These are phyloP conservation scores for Pseudopithomyces maydicus DNA, from an alignment of 2,329 filamentous ascomycete species.

Conservation along the genomic window DNA sequence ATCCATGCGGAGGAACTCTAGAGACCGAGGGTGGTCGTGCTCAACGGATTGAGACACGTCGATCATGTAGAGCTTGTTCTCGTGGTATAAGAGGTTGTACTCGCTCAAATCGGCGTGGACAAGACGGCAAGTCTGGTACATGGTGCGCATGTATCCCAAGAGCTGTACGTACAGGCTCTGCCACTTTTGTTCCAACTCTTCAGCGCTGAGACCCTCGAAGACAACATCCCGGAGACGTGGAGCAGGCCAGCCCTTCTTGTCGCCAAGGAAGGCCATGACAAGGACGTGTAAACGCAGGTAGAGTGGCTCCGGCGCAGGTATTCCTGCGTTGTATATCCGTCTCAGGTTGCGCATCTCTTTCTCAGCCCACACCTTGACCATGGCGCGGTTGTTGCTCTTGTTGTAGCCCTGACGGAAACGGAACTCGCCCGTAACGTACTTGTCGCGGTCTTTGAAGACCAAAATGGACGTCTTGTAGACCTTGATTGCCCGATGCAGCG, in stretches of 20 bases:
- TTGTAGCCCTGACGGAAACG: conserved; percentile 89
- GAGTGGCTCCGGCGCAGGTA: conserved; percentile 88
- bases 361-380: conserved; percentile 99
- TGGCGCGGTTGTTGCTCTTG: conserved; percentile 92
- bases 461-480: conserved; percentile 98
- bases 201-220: conserved; percentile 67
- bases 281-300: conserved; percentile 91
- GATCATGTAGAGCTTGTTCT: conserved; percentile 84
- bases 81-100: conserved; percentile 95
- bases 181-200: conserved; percentile 70
- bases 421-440: conserved; percentile 94
- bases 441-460: conserved; percentile 96
- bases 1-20: conserved; percentile 97
- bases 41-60: conserved; percentile 98
- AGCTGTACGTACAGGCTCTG: conserved; percentile 79
- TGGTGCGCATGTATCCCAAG: conserved; percentile 83
- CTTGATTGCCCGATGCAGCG: conserved; percentile 86
- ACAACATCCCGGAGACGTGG: conserved; percentile 87
- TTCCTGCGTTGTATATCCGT: conserved; percentile 80
- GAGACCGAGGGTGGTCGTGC: conserved; percentile 88
- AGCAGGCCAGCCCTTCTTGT: conserved; percentile 83
- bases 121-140: conserved; percentile 90
- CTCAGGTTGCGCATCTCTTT: conserved; percentile 96
- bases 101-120: conserved; percentile 97
- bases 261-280: conserved; percentile 92